Evolutionary conservation across 2,329 filamentous ascomycete species (phyloP).

Genomic region (Aspergillus vadensis): DNA sequence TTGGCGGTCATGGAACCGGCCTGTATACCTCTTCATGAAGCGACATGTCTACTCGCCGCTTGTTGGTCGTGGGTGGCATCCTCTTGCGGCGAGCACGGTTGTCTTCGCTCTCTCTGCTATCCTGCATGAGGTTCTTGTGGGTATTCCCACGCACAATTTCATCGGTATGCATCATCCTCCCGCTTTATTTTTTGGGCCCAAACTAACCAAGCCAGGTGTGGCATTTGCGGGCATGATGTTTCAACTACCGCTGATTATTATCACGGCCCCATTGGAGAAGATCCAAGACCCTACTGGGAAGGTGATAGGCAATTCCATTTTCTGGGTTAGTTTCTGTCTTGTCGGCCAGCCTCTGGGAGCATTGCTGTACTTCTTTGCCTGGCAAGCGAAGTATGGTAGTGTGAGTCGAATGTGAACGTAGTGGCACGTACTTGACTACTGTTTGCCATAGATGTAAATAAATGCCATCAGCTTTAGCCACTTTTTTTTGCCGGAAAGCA

Average conservation of each 20-base stretch:
- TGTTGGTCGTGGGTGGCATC: conserved; percentile 77
- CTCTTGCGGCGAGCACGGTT: conserved; percentile 68
- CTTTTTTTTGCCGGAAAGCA: neutral
- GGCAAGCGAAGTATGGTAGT: conserved; percentile 96
- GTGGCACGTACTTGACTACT: neutral
- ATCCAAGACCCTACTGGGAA: conserved; percentile 74
- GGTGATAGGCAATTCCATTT: conserved; percentile 86
- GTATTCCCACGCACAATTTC: conserved; percentile 90
- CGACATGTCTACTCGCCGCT: conserved; percentile 90
- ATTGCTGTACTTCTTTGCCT: conserved; percentile 94
- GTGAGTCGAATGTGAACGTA: conserved; percentile 53
- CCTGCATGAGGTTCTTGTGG: conserved; percentile 88
- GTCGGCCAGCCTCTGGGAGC: conserved; percentile 93
- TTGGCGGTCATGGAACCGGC: conserved; percentile 97
- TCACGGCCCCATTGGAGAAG: conserved; percentile 79
- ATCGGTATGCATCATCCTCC: conserved; percentile 61
- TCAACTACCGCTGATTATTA: conserved; percentile 81
- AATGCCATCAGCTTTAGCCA: neutral
- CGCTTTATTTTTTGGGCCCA: neutral
- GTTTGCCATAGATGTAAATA: neutral
- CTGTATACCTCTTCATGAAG: conserved; percentile 95
- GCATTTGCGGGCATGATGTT: conserved; percentile 93
- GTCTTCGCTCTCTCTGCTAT: conserved; percentile 89
- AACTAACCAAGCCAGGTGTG: conserved; percentile 61
- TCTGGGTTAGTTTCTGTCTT: conserved; percentile 95